Evolutionary conservation across 164 flowering plant genomes (phyloP), one percentile per base, ranked within the genome.

Genomic region (Annona squamosa): DNA sequence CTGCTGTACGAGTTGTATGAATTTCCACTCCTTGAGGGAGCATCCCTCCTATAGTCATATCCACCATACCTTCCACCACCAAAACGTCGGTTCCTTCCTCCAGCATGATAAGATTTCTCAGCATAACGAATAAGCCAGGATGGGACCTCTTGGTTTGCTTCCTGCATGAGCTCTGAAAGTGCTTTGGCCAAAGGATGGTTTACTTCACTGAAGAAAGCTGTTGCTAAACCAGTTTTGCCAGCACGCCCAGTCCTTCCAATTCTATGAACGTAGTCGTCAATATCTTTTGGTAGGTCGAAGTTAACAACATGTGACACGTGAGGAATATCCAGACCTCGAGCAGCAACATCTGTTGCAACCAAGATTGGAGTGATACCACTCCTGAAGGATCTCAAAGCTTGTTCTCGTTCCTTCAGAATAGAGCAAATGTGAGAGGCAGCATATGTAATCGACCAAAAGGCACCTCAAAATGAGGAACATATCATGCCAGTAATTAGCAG

Each of bases 171-270:
- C 42, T 88, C 85, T 10, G 79, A 78, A 45, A 89, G 84, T 2
- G 87, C 64, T 76, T 77, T 87, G 7, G 93, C 86, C 65, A 89
- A 66, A 16, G 84, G 65, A 2, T 64, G 68, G 76, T 88, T 87
- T 65, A 71, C 82, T 46, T 87, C 89, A 52, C 71, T 84, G 77
- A 88, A 87, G 67, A 90, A 90, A 42, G 91, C 91, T 6, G 91
- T 90, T 41, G 94, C 94, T 16, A 84, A 5, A 3, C 94, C 94
- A 44, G 86, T 74, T 77, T 88, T 90, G 19, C 94, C 94, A 63
- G 91, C 91, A 47, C 91, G 90, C 2, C 91, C 91, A 4, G 94
- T 90, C 10, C 94, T 77, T 10, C 94, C 94, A 41, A 90, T 90
- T 64, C 94, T 79, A 76, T 88, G 91, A 67, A 90, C 94, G 76